Percentiles rank a stretch among this genome's conserved stretches.
phyloP scores from a whole-genome alignment of 2,329 filamentous ascomycete species.

The Huntiella decipiens region DNA sequence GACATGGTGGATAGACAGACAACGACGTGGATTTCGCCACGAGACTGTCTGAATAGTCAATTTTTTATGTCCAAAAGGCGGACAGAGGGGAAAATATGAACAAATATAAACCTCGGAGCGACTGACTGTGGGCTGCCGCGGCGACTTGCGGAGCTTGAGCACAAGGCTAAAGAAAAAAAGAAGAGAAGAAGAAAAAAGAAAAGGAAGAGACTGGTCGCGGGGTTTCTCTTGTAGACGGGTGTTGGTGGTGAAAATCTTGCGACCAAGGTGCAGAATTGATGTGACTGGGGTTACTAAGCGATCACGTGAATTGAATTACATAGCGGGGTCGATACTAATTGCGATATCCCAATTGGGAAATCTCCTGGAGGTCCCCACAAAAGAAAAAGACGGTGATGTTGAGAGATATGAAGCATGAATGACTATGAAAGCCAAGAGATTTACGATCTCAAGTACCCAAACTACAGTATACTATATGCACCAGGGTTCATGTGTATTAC shows the following conservation, averaged over 20 bases:
- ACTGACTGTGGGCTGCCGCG: constrained; percentile 1
- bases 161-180: constrained; percentile 7
- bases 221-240: constrained; percentile 3
- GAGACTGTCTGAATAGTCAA: not conserved
- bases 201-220: not conserved
- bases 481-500: too few species aligned
- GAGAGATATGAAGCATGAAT: too few species aligned
- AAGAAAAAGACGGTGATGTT: too few species aligned
- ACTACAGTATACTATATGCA: too few species aligned
- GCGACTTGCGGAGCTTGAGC: constrained; percentile 13
- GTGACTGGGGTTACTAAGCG: constrained; percentile 1
- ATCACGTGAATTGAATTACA: not conserved
- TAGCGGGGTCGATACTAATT: not conserved
- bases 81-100: not conserved
- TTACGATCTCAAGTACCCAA: too few species aligned
- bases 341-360: too few species aligned
- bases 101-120: not conserved
- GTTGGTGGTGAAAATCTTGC: constrained; percentile 7
- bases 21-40: too few species aligned
- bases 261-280: constrained; percentile 6
- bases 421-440: too few species aligned
- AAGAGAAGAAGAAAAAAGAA: constrained; percentile 3
- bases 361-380: too few species aligned
- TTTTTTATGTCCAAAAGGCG: not conserved
- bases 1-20: not conserved